phyloP scores from a whole-genome alignment of 352 stramenopile species.

The Globisporangium ultimum region DNA sequence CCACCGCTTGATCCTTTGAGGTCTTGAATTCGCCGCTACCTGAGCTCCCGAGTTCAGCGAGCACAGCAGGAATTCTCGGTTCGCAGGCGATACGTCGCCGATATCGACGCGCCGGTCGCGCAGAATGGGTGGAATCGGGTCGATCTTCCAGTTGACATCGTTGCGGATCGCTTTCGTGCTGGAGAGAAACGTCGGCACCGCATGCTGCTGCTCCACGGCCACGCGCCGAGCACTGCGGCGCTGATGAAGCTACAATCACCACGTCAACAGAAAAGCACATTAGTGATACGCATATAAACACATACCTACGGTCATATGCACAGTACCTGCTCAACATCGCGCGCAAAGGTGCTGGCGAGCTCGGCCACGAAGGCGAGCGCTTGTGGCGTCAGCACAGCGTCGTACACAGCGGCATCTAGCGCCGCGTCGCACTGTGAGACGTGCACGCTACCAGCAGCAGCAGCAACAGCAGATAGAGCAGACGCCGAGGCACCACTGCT shows the following conservation, averaged over 20 bases:
- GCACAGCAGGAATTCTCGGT: conserved; percentile 90
- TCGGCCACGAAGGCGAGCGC: conserved; percentile 87
- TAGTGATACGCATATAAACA: not conserved
- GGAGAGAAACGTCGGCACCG: conserved; percentile 81
- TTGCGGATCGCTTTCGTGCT: conserved; percentile 66
- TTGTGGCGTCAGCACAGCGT: conserved; percentile 78
- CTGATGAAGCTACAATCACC: conserved; percentile 44
- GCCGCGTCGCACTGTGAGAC: conserved; percentile 22
- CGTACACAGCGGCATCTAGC: conserved; percentile 31
- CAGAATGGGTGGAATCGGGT: conserved; percentile 62
- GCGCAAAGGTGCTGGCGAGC: conserved; percentile 74
- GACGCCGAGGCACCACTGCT: not conserved
- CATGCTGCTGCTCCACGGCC: conserved; percentile 59
- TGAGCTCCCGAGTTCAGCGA: conserved; percentile 93
- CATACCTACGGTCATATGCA: not conserved
- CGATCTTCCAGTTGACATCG: conserved; percentile 54
- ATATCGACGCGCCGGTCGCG: conserved; percentile 93
- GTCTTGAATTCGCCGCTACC: conserved; percentile 36
- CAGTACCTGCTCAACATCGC: conserved; percentile 37
- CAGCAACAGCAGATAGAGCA: not conserved
- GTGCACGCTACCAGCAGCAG: conserved; percentile 18
- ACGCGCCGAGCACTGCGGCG: conserved; percentile 46
- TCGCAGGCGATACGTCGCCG: conserved; percentile 84
- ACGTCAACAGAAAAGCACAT: not conserved
- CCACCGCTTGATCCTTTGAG: conserved; percentile 37